phyloP scores from a whole-genome alignment of 1,284 basidiomycete genomes.

The Melampsora larici-populina region DNA sequence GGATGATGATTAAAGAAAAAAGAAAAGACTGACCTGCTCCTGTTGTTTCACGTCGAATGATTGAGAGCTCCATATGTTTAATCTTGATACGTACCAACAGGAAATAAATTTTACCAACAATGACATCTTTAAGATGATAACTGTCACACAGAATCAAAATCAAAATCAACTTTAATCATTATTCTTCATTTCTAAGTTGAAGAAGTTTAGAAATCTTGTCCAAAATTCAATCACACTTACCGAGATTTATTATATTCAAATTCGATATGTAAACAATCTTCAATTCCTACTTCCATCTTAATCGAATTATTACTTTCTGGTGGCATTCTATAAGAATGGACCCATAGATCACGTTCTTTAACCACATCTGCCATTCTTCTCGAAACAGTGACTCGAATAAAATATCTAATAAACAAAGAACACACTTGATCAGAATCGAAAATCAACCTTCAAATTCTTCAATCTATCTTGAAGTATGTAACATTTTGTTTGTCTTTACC shows the following conservation, averaged over 20 bases:
- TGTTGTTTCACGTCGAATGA: conserved; percentile 94
- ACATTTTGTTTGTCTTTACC: conserved; percentile 43
- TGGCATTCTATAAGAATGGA: conserved; percentile 96
- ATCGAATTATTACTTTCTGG: conserved; percentile 96
- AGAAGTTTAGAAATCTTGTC: no score
- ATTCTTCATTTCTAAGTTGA: no score
- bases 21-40: conserved; percentile 59
- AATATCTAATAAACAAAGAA: conserved; percentile 63
- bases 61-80: conserved; percentile 98
- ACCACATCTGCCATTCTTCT: conserved; percentile 85
- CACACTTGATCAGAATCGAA: background rate
- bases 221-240: conserved; percentile 35
- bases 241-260: conserved; percentile 99
- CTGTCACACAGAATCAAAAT: background rate
- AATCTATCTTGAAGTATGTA: no score
- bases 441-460: background rate
- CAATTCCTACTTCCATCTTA: conserved; percentile 99
- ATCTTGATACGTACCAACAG: conserved; percentile 98
- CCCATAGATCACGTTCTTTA: conserved; percentile 94
- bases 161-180: background rate
- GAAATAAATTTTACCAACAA: conserved; percentile 99
- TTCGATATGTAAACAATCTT: conserved; percentile 97
- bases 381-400: conserved; percentile 85
- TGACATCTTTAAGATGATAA: conserved; percentile 98
- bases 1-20: conserved; percentile 34